A percentile compares a stretch with the other conserved stretches of the same genome.
Conservation (phyloP, 1,139 yeast genomes). For the Pichia kudriavzevii region DNA sequence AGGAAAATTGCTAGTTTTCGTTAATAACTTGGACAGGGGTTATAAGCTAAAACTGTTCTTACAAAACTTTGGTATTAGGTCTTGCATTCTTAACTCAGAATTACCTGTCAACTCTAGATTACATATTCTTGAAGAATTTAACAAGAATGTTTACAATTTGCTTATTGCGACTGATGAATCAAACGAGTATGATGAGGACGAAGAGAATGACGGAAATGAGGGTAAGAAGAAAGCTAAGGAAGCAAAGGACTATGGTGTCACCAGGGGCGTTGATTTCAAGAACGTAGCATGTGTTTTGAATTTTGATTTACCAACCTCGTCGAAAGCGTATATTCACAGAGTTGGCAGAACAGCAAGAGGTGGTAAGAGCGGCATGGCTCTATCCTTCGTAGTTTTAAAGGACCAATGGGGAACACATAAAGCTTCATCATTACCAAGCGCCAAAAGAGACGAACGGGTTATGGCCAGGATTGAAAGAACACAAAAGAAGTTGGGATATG, state of each 20-base stretch:
- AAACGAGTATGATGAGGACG: constrained; percentile 46
- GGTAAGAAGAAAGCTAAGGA: constrained; percentile 28
- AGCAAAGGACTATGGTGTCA: constrained; percentile 78
- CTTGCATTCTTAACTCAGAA: constrained; percentile 87
- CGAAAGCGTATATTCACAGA: constrained; percentile 88
- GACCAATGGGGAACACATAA: constrained; percentile 88
- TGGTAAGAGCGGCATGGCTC: constrained; percentile 89
- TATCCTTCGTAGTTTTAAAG: constrained; percentile 82
- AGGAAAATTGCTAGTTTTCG: constrained; percentile 88
- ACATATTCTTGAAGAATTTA: constrained; percentile 92
- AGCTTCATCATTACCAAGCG: constrained; percentile 60
- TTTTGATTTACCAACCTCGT: constrained; percentile 87
- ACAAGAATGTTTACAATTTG: constrained; percentile 78
- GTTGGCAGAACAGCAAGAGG: constrained; percentile 98
- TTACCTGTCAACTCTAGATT: constrained; percentile 87
- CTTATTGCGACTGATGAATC: constrained; percentile 95
- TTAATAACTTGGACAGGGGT: constrained; percentile 91
- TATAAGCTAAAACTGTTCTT: constrained; percentile 83
- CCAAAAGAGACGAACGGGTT: constrained; percentile 82
- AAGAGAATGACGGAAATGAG: constrained; percentile 40
- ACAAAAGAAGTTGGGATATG: constrained; percentile 68
- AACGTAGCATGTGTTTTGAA: constrained; percentile 95
- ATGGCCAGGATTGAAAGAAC: constrained; percentile 68
- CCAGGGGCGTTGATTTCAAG: constrained; percentile 94
- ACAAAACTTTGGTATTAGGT: constrained; percentile 89